Evolutionary conservation across 164 flowering plant genomes (phyloP), one percentile per base, ranked within the genome.

Genomic region (Magnolia officinalis): DNA sequence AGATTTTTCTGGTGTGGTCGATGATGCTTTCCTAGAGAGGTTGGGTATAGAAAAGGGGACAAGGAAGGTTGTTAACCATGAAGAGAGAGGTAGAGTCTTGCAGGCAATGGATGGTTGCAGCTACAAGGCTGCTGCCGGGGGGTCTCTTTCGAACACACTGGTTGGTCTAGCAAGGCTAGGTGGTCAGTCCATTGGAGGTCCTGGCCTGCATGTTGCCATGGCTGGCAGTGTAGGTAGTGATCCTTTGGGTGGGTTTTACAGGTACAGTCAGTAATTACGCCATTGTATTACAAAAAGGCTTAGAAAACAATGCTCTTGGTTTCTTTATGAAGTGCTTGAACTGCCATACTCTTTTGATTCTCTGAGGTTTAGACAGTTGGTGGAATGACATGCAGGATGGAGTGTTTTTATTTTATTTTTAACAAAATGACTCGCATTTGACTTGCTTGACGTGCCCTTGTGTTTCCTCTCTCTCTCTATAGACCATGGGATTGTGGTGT

Each of bases 61-160:
- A 13, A 89, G 98, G 86, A 93, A 93, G 79, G 77, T 93, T 70
- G 90, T 95, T 76, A 88, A 91, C 81, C 99, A 92, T 77, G 97
- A 93, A 82, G 99, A 93, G 81, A 87, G 99, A 75, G 99, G 99
- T 74, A 84, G 85, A 81, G 90, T 95, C 70, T 88, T 95, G 85
- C 88, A 82, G 73, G 99, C 99, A 19, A 90, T 95, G 98, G 99
- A 95, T 81, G 98, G 99, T 50, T 91, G 97, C 85, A 93, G 91
- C 86, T 95, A 92, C 77, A 95, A 95, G 87, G 99, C 98, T 49
- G 99, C 99, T 69, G 99, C 98, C 75, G 99, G 98, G 31, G 99
- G 99, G 10, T 95, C 99, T 79, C 95, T 95, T 65, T 95, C 99
- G 9, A 95, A 95, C 67, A 90, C 86, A 49, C 84, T 95, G 26